Percentiles rank a stretch among this genome's conserved stretches.
Conservation (phyloP, 306 rosid genomes). For the Lotus japonicus region DNA sequence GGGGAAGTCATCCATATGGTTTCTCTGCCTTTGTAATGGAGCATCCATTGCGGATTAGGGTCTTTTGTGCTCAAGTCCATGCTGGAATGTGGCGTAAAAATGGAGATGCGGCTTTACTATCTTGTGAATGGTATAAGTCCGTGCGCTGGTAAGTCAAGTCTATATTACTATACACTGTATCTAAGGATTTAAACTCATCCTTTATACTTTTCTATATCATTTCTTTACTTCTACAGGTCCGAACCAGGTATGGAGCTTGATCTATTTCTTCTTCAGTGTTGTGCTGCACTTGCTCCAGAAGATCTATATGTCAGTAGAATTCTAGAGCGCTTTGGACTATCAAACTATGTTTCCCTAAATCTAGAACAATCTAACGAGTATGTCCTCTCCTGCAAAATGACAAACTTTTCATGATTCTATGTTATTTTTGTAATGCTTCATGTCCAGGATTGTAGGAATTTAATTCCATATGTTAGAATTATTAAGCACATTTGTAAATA, state of each 20-base stretch:
- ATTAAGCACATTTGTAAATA: too few species aligned
- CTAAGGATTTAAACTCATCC: slow-evolving; percentile 1
- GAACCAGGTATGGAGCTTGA: slow-evolving; percentile 91
- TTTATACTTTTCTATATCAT: background rate
- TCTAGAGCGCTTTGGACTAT: slow-evolving; percentile 76
- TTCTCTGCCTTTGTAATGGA: slow-evolving; percentile 93
- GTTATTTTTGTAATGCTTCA: slow-evolving; percentile 7
- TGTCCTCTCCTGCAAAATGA: slow-evolving; percentile 23
- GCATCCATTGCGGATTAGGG: slow-evolving; percentile 90
- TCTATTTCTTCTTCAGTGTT: slow-evolving; percentile 94
- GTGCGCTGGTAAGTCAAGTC: slow-evolving; percentile 69
- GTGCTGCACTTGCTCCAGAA: slow-evolving; percentile 90
- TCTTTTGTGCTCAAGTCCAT: slow-evolving; percentile 90
- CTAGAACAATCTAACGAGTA: slow-evolving; percentile 68
- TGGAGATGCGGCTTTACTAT: slow-evolving; percentile 76
- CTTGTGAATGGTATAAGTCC: slow-evolving; percentile 80
- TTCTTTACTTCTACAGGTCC: slow-evolving; percentile 57
- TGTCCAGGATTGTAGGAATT: background rate
- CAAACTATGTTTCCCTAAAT: slow-evolving; percentile 61
- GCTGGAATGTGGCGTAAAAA: slow-evolving; percentile 98
- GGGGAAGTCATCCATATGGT: slow-evolving; percentile 83
- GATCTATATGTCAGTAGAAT: slow-evolving; percentile 70
- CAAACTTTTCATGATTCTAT: slow-evolving; percentile 12
- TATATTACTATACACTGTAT: slow-evolving; percentile 15
- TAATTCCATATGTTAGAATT: background rate